Evolutionary conservation across 2,329 filamentous ascomycete species (phyloP).

Genomic region (Ophiostoma fasciatum): DNA sequence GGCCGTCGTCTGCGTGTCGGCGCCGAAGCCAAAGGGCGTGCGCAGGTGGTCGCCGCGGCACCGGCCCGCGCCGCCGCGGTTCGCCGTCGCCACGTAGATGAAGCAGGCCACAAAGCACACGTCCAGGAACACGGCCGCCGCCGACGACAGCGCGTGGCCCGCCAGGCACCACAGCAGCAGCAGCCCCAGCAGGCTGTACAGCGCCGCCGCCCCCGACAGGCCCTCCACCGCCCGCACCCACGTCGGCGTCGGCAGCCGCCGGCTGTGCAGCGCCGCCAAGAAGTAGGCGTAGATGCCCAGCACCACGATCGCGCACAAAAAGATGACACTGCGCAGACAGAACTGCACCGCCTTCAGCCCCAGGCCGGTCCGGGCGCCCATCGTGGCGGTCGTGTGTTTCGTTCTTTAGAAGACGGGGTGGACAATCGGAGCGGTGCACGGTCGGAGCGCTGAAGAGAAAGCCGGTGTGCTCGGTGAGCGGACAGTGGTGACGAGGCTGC

Average conservation of each 20-base stretch:
- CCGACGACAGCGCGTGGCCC: constrained; percentile 56
- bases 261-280: constrained; percentile 55
- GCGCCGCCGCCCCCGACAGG: constrained; percentile 56
- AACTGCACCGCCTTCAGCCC: constrained; percentile 56
- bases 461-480: too few species aligned
- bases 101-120: constrained; percentile 61
- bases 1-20: constrained; percentile 31
- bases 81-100: constrained; percentile 67
- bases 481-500: too few species aligned
- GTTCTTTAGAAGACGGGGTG: too few species aligned
- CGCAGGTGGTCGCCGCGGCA: constrained; percentile 45
- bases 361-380: constrained; percentile 42
- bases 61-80: constrained; percentile 48
- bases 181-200: constrained; percentile 62
- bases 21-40: constrained; percentile 55
- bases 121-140: constrained; percentile 62
- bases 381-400: constrained; percentile 22
- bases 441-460: too few species aligned
- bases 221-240: constrained; percentile 63
- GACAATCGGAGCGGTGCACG: too few species aligned
- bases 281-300: constrained; percentile 77
- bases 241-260: constrained; percentile 45
- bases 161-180: constrained; percentile 67
- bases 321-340: constrained; percentile 57
- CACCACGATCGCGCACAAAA: constrained; percentile 57